phyloP scores from a whole-genome alignment of 2,329 filamentous ascomycete species.

The Thermothelomyces thermophilus region DNA sequence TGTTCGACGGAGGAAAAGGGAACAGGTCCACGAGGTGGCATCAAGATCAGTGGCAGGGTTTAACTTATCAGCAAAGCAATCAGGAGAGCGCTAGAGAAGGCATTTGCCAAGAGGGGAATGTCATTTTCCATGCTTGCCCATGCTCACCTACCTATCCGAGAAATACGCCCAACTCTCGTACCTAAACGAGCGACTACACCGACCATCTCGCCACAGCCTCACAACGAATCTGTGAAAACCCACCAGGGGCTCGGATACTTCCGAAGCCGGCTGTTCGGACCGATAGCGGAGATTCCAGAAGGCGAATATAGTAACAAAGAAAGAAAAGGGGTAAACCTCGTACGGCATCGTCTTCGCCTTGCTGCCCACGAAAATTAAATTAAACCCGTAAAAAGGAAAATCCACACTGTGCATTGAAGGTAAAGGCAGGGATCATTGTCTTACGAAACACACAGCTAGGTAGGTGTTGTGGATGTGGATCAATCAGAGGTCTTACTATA shows the following conservation, averaged over 20 bases:
- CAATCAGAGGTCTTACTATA: background rate
- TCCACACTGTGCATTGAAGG: background rate
- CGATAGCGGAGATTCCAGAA: background rate
- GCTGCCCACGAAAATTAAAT: background rate
- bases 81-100: background rate
- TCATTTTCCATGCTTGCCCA: background rate
- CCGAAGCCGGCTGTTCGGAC: background rate
- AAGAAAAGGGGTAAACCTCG: background rate
- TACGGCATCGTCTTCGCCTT: background rate
- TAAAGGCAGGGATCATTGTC: background rate
- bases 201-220: background rate
- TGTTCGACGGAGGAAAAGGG: background rate
- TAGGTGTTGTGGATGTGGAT: background rate
- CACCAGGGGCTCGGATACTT: background rate
- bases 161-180: background rate
- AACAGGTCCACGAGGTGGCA: background rate
- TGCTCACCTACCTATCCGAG: conserved; percentile 2
- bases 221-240: background rate
- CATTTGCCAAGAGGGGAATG: background rate
- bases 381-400: background rate
- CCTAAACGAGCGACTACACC: background rate
- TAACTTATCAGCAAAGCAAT: background rate
- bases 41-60: background rate
- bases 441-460: background rate
- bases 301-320: background rate